Conservation (phyloP, 768 basidiomycete genomes). For the Filobasidium wieringae region DNA sequence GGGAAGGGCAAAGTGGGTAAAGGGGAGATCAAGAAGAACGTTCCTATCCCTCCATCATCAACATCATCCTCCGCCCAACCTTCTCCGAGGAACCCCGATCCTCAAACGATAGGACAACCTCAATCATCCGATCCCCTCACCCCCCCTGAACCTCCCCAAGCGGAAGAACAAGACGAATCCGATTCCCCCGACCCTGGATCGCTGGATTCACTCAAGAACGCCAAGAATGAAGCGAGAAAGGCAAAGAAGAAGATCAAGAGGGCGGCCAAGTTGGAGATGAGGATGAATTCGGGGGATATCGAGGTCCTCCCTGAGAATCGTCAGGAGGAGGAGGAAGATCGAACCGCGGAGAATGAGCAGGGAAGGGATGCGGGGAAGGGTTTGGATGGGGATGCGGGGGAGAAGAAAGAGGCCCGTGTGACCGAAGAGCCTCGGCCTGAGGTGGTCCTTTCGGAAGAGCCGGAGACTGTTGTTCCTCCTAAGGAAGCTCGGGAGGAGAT, state of each 20-base stretch:
- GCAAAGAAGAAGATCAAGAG: neutral
- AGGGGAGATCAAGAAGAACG: too few relatives aligned
- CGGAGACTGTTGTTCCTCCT: too few relatives aligned
- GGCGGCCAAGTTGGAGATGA: neutral
- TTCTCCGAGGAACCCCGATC: too few relatives aligned
- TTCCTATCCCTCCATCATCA: too few relatives aligned
- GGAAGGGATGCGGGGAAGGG: neutral
- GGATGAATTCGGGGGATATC: neutral
- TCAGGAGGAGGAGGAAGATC: neutral
- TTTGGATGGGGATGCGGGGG: neutral
- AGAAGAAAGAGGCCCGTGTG: neutral
- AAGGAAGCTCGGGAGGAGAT: too few relatives aligned
- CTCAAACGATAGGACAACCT: too few relatives aligned
- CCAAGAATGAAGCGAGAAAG: neutral
- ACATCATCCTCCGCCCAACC: too few relatives aligned
- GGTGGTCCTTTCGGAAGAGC: neutral
- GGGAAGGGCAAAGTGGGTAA: neutral
- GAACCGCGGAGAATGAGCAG: neutral
- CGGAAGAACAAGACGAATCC: neutral
- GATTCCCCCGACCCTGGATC: too few relatives aligned
- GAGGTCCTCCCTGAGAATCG: neutral
- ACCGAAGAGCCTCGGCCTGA: neutral
- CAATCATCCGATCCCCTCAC: too few relatives aligned
- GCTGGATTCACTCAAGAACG: too few relatives aligned
- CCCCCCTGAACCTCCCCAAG: neutral